Evolutionary conservation across 345 rosid species (phyloP), one percentile per base, ranked within the genome.

Genomic region (Linum usitatissimum): DNA sequence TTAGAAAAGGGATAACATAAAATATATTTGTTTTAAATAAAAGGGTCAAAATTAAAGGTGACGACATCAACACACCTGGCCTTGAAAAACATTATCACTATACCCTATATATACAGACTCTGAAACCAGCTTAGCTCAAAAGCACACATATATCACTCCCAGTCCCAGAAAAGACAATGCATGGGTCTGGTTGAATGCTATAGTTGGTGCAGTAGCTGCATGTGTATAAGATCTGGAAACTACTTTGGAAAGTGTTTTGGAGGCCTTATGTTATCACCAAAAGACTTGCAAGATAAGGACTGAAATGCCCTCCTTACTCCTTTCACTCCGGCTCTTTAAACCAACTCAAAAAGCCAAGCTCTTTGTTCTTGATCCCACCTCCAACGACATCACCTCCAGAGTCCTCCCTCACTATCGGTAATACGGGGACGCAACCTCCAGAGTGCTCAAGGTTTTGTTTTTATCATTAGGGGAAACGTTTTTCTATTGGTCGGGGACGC

Each of bases 401-500:
- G 71, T 66, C 38, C 5, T 59, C 1, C 81, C 83, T 2, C 70
- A 77, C 61, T 67, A 17, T 59, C 61, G 77, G 78, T 68, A 64
- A 30, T 69, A 68, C 61, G n/a, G 83, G 80, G 70, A 17, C 39
- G 2, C 17, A 6, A n/a, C n/a, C n/a, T n/a, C n/a, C n/a, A n/a
- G n/a, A n/a, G n/a, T n/a, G n/a, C n/a, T n/a, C n/a, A n/a, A n/a
- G n/a, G n/a, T n/a, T n/a, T n/a, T n/a, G n/a, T n/a, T n/a, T n/a
- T n/a, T n/a, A n/a, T n/a, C n/a, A n/a, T n/a, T 71, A 91, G 96
- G 95, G 59, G 84, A 86, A 13, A 86, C 90, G 19, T 78, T 88
- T 71, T 70, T 90, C 14, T 87, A 81, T 6, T 91, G 98, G 98
- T 70, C 81, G n/a, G 92, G 91, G 15, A 87, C 92, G 49, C 82